Conservation (phyloP, 2,329 filamentous ascomycete genomes). For the Xylaria sp. region DNA sequence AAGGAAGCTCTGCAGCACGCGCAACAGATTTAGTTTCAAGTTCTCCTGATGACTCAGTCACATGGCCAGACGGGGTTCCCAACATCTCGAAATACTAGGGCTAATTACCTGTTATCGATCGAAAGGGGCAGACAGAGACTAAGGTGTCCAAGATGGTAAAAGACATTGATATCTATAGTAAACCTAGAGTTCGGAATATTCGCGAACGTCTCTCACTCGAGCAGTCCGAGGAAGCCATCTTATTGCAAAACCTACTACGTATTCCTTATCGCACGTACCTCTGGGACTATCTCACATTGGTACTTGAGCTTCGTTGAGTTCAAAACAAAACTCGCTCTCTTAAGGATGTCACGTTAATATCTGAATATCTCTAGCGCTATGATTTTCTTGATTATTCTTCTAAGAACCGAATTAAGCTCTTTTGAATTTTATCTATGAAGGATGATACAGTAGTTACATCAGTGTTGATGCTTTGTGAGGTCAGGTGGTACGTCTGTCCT, state of each 20-base stretch:
- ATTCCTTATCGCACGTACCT: conserved; percentile 21
- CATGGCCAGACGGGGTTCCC: background rate
- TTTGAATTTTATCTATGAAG: no score
- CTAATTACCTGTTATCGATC: conserved; percentile 11
- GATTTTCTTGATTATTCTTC: no score
- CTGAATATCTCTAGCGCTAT: no score
- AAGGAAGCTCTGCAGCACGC: background rate
- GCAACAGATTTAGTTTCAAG: conserved; percentile 4
- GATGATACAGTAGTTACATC: no score
- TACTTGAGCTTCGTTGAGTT: background rate
- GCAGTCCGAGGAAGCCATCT: background rate
- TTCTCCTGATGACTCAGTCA: conserved; percentile 24
- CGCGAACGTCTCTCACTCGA: background rate
- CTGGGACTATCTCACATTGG: conserved; percentile 22
- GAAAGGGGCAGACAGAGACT: conserved; percentile 6
- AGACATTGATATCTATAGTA: conserved; percentile 22
- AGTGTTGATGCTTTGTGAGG: no score
- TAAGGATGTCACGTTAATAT: no score
- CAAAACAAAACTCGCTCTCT: background rate
- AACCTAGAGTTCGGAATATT: background rate
- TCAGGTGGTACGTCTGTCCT: no score
- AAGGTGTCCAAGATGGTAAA: conserved; percentile 10
- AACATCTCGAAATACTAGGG: background rate
- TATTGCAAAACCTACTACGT: conserved; percentile 1
- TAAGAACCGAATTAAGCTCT: no score